Base-by-base conservation (phyloP, 306 rosid species). In the Quercus berberidifolia region DNA sequence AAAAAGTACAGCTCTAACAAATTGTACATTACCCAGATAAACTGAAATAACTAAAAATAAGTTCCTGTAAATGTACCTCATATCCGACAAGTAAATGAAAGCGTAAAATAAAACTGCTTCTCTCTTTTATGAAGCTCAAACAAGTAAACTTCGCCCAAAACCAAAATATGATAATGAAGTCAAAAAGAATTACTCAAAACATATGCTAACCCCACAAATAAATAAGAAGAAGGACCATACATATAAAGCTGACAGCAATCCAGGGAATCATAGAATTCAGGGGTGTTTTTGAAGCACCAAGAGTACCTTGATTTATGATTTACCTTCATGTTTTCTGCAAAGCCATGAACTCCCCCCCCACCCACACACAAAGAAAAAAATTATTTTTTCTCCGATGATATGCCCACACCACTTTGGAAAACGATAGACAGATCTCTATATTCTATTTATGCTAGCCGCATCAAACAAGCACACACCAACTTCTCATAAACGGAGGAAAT, bases 71-170 rank as follows among this genome's bases (percentile, higher is more conserved):
- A 41, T 41, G 46, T 41, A 41, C 46, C 46, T 2, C 46, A 41
- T 76, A 83, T 46, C 33, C 68, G 13, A 60, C 67, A 60, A 60
- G 67, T 60, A 60, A 23, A 60, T 60, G 33, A 30, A 60, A 60
- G 15, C 26, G 2, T 30, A 60, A 60, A 25, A 5, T 12, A 23
- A 15, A 60, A 25, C 4, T 2, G 18, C 67, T 25, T 60, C 26
- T 10, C 26, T 11, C 14, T 60, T 60, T 60, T 60, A 60, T 60
- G 19, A 12, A 60, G 6, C 31, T 60, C 14, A 21, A 23, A 60
- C 33, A 10, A 18, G 30, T 25, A 60, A 60, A 20, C 18, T 23
- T 60, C 33, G 4, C 15, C 67, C 46, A 23, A 60, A 60, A 60
- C 67, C 67, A 60, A 60, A 25, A 21, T 60, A 60, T 23, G 17